phyloP scores from a whole-genome alignment of 345 rosid species.

The Moricandia arvensis region DNA sequence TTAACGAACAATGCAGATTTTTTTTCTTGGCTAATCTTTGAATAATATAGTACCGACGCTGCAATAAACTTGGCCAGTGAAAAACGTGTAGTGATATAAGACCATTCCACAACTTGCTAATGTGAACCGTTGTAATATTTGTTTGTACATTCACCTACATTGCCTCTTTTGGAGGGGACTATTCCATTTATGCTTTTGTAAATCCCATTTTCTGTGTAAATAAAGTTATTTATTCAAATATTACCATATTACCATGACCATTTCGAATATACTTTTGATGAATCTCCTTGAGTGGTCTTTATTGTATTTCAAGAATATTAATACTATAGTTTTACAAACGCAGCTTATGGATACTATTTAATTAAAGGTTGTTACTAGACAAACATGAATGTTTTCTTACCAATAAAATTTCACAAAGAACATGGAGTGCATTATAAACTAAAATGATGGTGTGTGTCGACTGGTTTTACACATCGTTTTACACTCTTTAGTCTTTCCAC shows the following conservation, averaged over 20 bases:
- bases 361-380: background rate
- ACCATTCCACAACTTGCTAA: background rate
- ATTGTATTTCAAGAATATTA: background rate
- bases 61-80: background rate
- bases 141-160: background rate
- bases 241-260: too few species aligned
- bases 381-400: background rate
- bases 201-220: background rate
- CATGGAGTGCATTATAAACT: constrained; percentile 12
- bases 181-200: background rate
- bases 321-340: background rate
- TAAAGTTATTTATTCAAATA: too few species aligned
- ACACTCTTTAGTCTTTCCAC: constrained; percentile 6
- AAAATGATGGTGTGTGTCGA: constrained; percentile 24
- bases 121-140: background rate
- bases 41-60: background rate
- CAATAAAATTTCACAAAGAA: background rate
- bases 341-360: background rate
- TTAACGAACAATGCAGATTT: too few species aligned
- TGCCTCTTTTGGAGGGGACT: background rate
- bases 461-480: constrained; percentile 28
- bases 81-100: background rate
- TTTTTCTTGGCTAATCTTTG: background rate
- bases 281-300: background rate
- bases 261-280: too few species aligned